Evolutionary conservation across 2,329 filamentous ascomycete genomes (phyloP), one percentile per base, ranked within the genome.

Genomic region (Fusarium burgessii): DNA sequence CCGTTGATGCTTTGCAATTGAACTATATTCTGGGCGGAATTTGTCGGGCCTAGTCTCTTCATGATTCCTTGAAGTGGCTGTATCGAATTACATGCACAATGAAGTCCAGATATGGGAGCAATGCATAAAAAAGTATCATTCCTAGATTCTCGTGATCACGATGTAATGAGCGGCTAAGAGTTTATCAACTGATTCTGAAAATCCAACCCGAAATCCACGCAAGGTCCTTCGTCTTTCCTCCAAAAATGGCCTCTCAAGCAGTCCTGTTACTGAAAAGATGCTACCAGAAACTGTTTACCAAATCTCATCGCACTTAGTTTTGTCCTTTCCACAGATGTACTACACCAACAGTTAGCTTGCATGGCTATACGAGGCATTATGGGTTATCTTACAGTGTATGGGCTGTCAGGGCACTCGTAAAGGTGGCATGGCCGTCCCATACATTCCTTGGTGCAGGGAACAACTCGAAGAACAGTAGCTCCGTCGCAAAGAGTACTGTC

Each of bases 281-380:
- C 2, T 18, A 17, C 3, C 29, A 29, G 11, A 11, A 2, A 2
- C 10, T 12, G 6, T 29, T 29, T 54, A 62, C 47, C 45, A 63
- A 23, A 54, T 54, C 33, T 40, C 45, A 17, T 62, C 32, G 3
- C 60, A 63, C 40, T 63, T 54, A 5, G 57, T 62, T 27, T 62
- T 63, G 40, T 63, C 57, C 6, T 52, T 60, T 18, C 60, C 60
- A 5, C 60, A 63, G 20, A 63, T 62, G n/a, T 63, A 54, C 60
- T 63, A 1, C 2, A 7, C 8, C 6, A 1, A 0, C 0, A 29
- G 6, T 62, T n/a, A 63, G 46, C 2, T 3, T 7, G 0, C 7
- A 1, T 23, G 33, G 7, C 7, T 17, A 8, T 18, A 15, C 4
- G 29, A n/a, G 1, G 15, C 14, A 2, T 6, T 18, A 20, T 3